Evolutionary conservation across 1,284 basidiomycete species (phyloP).

Genomic region (Leccinum griseonigrum): DNA sequence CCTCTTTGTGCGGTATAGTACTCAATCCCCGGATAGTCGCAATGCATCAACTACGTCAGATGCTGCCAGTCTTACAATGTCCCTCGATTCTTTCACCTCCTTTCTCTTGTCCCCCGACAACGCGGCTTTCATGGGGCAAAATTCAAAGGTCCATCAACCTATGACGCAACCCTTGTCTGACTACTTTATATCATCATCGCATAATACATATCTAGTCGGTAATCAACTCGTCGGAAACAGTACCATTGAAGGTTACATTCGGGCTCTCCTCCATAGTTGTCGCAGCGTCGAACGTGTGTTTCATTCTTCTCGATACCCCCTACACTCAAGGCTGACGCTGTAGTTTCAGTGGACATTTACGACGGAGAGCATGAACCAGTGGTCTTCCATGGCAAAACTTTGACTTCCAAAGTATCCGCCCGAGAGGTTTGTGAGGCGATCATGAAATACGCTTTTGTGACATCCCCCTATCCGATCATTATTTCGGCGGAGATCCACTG

Average conservation of each 20-base stretch:
- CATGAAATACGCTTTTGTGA: slow-evolving; percentile 89
- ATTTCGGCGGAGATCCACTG: slow-evolving; percentile 96
- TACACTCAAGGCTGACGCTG: slow-evolving; percentile 1
- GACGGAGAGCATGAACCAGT: slow-evolving; percentile 84
- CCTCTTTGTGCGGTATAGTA: slow-evolving; percentile 58
- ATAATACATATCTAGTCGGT: slow-evolving; percentile 97
- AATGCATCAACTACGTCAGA: slow-evolving; percentile 6
- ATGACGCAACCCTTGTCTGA: slow-evolving; percentile 84
- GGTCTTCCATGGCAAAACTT: slow-evolving; percentile 89
- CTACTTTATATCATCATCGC: slow-evolving; percentile 92
- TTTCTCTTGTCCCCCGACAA: slow-evolving; percentile 78
- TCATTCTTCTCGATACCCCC: neutral
- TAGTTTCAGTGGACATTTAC: slow-evolving; percentile 83
- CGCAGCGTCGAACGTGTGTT: slow-evolving; percentile 87
- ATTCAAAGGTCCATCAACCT: slow-evolving; percentile 49
- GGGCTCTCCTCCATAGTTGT: slow-evolving; percentile 88
- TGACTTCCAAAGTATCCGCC: slow-evolving; percentile 85
- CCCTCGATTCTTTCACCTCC: slow-evolving; percentile 63
- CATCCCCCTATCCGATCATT: slow-evolving; percentile 93
- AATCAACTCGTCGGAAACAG: slow-evolving; percentile 92
- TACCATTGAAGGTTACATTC: slow-evolving; percentile 94
- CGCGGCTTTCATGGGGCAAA: slow-evolving; percentile 48
- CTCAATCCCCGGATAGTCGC: slow-evolving; percentile 12
- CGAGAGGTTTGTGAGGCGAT: slow-evolving; percentile 88
- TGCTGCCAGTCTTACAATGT: slow-evolving; percentile 38